Evolutionary conservation across 805 yeast genomes (phyloP), one percentile per base, ranked within the genome.

Genomic region (Tetrapisispora arboricola): DNA sequence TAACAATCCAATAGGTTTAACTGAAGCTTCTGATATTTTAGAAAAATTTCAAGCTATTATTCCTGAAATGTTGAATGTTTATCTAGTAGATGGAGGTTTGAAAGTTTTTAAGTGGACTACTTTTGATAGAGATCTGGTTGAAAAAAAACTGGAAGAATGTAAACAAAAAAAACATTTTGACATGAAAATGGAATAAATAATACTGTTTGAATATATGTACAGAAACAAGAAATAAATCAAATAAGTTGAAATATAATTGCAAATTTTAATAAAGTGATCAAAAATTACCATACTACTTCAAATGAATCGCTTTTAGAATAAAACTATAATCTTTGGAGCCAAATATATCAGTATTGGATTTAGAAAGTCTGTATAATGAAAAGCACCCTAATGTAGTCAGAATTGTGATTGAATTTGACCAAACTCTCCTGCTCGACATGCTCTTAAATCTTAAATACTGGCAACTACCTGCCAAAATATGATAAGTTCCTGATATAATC

Each of bases 1-100:
- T 39, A 58, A 58, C 38, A 60, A 58, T 31, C 64, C 64, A 4
- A 52, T 58, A 20, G 61, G 62, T 11, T 35, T 32, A 7, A 42
- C 43, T 9, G 64, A 58, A 38, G 55, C 58, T 1, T 49, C 44
- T 17, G 53, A 50, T 18, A 49, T 57, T 3, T 37, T 60, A n/a
- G 19, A 37, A 5, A 51, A 49, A 28, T 38, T 60, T 27, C 55
- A 53, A 18, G 19, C 29, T 3, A 20, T 52, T 12, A 32, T 56
- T 18, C 33, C 39, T 4, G 45, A 48, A 25, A 41, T 44, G 12
- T 47, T 56, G 11, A 32, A 45, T 18, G 43, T 51, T 12, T 43
- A 49, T 40, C 39, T 31, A 1, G 55, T 50, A 7, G 60, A 56
- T 22, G 59, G 58, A 4, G 55, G 54, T 8, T 43, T 58, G 21